phyloP scores from a whole-genome alignment of 106 monocot species.

The Acorus calamus region DNA sequence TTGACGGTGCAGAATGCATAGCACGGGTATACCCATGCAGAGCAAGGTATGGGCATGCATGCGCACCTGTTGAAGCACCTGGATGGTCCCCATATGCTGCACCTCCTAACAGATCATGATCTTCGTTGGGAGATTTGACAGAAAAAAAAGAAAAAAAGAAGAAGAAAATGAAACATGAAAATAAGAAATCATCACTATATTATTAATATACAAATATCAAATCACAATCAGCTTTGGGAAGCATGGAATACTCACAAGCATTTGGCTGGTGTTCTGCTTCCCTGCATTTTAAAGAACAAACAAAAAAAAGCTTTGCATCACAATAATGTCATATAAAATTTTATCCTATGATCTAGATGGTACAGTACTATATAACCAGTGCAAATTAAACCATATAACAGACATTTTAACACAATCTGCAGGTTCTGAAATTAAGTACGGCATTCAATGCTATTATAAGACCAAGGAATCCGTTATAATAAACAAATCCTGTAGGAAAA shows the following conservation, averaged over 20 bases:
- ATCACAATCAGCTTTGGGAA: no score
- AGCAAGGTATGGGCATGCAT: conserved; percentile 43
- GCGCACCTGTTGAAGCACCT: conserved; percentile 21
- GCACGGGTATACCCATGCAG: conserved; percentile 26
- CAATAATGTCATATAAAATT: no score
- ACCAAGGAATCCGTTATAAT: no score
- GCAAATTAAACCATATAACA: no score
- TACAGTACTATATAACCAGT: no score
- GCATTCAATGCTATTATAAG: conserved; percentile 2
- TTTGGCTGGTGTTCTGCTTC: conserved; percentile 20
- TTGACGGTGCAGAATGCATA: conserved; percentile 23
- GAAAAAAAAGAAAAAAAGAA: conserved; percentile 2
- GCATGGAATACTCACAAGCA: conserved; percentile 20
- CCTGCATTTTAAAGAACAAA: conserved; percentile 2
- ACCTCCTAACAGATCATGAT: conserved; percentile 36
- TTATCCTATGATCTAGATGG: no score
- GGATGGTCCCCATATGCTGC: conserved; percentile 26
- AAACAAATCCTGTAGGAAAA: no score
- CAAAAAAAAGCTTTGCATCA: no score
- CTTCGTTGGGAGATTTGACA: conserved; percentile 4
- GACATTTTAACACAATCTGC: no score
- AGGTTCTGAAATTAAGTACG: background rate
- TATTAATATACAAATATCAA: no score
- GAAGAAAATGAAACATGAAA: background rate
- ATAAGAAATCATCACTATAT: background rate